Base-by-base conservation (phyloP, 371 early-diverging fungal species). In the Mortierella sp. region DNA sequence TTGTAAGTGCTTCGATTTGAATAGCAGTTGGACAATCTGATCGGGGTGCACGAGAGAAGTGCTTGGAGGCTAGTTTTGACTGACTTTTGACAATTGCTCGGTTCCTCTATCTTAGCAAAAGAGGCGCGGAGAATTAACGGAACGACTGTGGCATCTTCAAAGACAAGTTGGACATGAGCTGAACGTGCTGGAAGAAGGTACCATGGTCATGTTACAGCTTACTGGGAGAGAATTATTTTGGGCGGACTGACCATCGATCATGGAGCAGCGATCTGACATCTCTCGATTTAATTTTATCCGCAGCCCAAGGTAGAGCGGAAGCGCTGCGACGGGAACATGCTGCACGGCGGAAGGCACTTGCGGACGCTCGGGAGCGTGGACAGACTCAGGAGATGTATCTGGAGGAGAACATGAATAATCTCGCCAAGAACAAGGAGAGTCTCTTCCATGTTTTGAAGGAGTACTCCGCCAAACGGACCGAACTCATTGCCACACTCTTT, bases 401-500 rank as follows among this genome's bases (percentile, higher is more conserved):
- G 26, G 75, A 88, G 47, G 87, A 89, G 47, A 90, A 84, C 68
- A 76, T 89, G 34, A 19, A 22, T 4, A 79, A 87, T 19, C 72
- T 89, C 68, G 86, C 87, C 40, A 86, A 85, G 31, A 91, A 88
- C 71, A 85, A 85, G 37, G 80, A 89, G 40, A 90, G 89, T 83
- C 86, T 88, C 41, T 86, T 86, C 40, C 68, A 75, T 31, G 76
- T 85, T 9, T 74, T 88, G 50, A 83, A 86, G 55, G 75, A 90
- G 68, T 77, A 86, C 68, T 84, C 87, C 19, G 74, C 85, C 41
- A 87, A 88, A 63, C 86, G 89, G 50, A 90, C 88, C 64, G 89
- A 90, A 45, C 74, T 93, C 24, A 90, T 93, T 43, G 88, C 88
- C 4, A 92, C 91, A 71, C 68, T 92, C 65, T 89, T 89, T 61